phyloP scores from a whole-genome alignment of 345 rosid species.

The Passiflora organensis region DNA sequence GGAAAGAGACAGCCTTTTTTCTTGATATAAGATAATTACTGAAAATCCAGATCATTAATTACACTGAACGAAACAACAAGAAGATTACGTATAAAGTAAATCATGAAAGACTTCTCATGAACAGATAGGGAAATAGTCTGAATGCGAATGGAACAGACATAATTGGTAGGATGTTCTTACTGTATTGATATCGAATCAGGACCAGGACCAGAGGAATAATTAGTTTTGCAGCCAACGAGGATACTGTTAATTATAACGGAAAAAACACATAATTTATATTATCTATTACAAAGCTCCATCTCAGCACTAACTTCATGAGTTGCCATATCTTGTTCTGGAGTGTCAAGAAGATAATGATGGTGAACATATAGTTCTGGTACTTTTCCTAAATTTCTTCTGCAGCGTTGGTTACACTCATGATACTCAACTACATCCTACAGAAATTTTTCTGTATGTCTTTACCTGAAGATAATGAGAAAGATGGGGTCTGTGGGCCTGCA shows the following conservation, averaged over 20 bases:
- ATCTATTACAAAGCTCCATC: not conserved
- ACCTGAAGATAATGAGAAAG: not conserved
- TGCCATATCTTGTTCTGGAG: conserved; percentile 8
- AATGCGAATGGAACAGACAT: too few species aligned
- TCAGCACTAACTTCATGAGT: not conserved
- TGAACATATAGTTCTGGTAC: conserved; percentile 14
- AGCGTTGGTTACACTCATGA: not conserved
- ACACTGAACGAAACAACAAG: too few species aligned
- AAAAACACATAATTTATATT: not conserved
- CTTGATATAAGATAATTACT: not conserved
- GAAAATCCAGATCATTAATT: too few species aligned
- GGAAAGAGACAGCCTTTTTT: not conserved
- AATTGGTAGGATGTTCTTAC: too few species aligned
- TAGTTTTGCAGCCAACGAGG: too few species aligned
- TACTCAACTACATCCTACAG: not conserved
- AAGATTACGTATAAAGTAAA: too few species aligned
- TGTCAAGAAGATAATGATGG: conserved; percentile 3
- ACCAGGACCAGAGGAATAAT: too few species aligned
- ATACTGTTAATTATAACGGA: not conserved
- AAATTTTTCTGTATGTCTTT: not conserved
- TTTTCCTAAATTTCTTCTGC: not conserved
- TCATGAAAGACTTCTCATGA: too few species aligned
- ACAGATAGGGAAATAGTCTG: too few species aligned
- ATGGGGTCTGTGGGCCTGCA: conserved; percentile 12
- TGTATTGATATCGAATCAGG: too few species aligned